phyloP scores from a whole-genome alignment of 2,329 filamentous ascomycete genomes.

The Onygenales sp. region DNA sequence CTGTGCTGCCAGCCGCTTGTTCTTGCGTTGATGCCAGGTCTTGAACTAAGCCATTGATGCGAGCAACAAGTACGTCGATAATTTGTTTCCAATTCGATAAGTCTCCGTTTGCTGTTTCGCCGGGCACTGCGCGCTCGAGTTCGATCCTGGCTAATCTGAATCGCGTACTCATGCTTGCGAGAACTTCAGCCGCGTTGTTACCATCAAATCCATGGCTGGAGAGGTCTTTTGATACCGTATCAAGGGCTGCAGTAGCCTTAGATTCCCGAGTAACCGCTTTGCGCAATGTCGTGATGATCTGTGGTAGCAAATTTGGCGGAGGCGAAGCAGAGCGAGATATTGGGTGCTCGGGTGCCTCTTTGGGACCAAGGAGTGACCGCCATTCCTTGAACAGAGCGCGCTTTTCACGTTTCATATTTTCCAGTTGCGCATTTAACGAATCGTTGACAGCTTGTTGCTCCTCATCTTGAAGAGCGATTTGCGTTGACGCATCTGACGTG shows the following conservation, averaged over 20 bases:
- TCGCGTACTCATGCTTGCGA: slow-evolving; percentile 26
- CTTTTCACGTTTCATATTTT: slow-evolving; percentile 31
- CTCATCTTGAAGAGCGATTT: slow-evolving; percentile 5
- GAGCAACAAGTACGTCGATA: slow-evolving; percentile 30
- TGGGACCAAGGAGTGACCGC: slow-evolving; percentile 20
- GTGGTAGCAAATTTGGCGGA: slow-evolving; percentile 29
- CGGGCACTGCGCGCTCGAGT: slow-evolving; percentile 34
- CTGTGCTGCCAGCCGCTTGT: slow-evolving; percentile 23
- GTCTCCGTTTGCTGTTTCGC: slow-evolving; percentile 30
- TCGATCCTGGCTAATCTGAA: slow-evolving; percentile 36
- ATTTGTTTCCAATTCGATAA: slow-evolving; percentile 31
- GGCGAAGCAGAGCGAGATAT: slow-evolving; percentile 18
- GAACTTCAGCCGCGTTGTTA: slow-evolving; percentile 19
- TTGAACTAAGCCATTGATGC: slow-evolving; percentile 26
- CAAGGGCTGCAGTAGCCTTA: slow-evolving; percentile 27
- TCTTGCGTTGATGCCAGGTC: slow-evolving; percentile 24
- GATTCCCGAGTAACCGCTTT: slow-evolving; percentile 27
- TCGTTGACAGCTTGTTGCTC: slow-evolving; percentile 5
- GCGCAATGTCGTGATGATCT: slow-evolving; percentile 27
- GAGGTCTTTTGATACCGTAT: slow-evolving; percentile 26
- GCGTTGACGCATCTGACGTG: slow-evolving; percentile 3
- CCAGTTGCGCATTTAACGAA: slow-evolving; percentile 27
- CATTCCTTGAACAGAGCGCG: slow-evolving; percentile 30
- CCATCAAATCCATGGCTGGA: slow-evolving; percentile 31
- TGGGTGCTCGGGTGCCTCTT: slow-evolving; percentile 10